Evolutionary conservation across 371 early-diverging fungal genomes (phyloP).

Genomic region (Mortierella sp.): DNA sequence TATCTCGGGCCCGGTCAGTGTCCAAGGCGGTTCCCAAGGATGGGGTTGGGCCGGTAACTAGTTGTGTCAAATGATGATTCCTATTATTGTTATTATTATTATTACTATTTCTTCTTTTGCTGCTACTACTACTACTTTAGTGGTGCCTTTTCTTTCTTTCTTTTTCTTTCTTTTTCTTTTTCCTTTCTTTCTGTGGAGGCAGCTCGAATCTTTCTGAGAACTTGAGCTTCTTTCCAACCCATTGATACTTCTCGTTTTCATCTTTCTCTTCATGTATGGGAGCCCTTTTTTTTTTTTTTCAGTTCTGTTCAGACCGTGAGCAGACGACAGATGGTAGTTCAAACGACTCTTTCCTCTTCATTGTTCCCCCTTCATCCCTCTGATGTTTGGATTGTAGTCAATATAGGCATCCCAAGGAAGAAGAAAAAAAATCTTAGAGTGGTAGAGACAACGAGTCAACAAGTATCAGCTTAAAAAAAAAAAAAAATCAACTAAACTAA

Average conservation of each 20-base stretch:
- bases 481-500: neutral
- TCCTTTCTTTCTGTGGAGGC: neutral
- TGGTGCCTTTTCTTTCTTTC: neutral
- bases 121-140: neutral
- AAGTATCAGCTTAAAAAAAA: neutral
- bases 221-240: no score
- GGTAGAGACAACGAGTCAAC: neutral
- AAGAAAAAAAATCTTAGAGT: no score
- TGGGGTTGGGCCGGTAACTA: slow-evolving; percentile 27
- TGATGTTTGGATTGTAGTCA: neutral
- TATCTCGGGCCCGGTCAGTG: slow-evolving; percentile 35
- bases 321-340: no score
- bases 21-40: slow-evolving; percentile 23
- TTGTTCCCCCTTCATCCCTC: neutral
- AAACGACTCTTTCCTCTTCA: neutral
- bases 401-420: neutral
- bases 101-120: neutral
- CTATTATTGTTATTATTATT: neutral
- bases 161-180: neutral
- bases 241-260: neutral
- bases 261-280: neutral
- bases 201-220: no score
- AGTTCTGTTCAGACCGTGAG: no score
- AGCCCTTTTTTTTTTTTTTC: neutral
- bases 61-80: neutral